Evolutionary conservation across 495 filamentous ascomycete genomes (phyloP).

Genomic region (Pyronema omphalodes): DNA sequence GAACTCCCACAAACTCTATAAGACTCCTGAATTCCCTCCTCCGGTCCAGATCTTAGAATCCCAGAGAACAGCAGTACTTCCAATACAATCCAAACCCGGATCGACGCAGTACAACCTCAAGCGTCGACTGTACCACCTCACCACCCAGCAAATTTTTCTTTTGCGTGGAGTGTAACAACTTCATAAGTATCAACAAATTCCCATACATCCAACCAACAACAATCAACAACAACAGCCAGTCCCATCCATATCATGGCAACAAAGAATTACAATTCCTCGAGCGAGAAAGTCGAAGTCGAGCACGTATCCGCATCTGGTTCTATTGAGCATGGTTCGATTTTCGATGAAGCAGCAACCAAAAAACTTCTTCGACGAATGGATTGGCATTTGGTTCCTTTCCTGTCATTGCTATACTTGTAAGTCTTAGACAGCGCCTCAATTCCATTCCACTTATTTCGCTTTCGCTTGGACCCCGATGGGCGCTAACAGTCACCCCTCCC

Average conservation of each 20-base stretch:
- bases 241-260: neutral
- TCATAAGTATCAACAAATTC: neutral
- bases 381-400: constrained; percentile 33
- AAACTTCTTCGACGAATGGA: constrained; percentile 34
- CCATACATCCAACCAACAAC: neutral
- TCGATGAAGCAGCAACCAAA: constrained; percentile 24
- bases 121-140: neutral
- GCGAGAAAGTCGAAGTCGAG: neutral
- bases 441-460: constrained; percentile 7
- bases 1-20: neutral
- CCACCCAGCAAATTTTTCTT: neutral
- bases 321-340: constrained; percentile 1
- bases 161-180: neutral
- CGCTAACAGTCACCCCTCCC: constrained; percentile 7
- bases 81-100: neutral
- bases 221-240: too few relatives aligned
- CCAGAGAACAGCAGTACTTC: neutral
- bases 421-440: too few relatives aligned
- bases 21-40: neutral
- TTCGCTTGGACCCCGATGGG: constrained; percentile 7
- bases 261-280: neutral
- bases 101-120: neutral
- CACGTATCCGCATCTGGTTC: neutral
- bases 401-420: constrained; percentile 35
- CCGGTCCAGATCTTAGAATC: neutral